Conservation (phyloP, 1,284 basidiomycete genomes). For the Kwoniella shivajii region DNA sequence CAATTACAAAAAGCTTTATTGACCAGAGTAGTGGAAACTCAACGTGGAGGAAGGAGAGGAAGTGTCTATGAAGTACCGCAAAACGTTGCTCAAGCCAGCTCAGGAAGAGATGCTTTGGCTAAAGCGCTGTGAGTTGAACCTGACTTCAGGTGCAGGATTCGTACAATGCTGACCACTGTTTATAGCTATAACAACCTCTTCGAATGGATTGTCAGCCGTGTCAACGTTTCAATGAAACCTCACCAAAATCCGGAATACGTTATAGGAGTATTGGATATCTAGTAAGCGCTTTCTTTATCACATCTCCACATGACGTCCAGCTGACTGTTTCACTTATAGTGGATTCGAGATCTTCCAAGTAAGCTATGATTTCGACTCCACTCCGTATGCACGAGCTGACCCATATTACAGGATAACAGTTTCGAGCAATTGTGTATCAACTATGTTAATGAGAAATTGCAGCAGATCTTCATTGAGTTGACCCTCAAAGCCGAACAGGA, state of each 20-base stretch:
- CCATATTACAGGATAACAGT: conserved; percentile 75
- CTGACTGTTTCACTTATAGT: conserved; percentile 34
- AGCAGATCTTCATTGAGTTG: conserved; percentile 99
- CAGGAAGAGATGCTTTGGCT: conserved; percentile 87
- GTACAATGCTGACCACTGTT: not conserved
- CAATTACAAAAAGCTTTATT: conserved; percentile 85
- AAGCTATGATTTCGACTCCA: not conserved
- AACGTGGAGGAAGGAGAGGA: conserved; percentile 79
- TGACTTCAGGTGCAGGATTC: not conserved
- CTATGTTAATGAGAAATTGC: conserved; percentile 99
- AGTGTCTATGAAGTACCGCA: conserved; percentile 96
- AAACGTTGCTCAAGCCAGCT: conserved; percentile 85
- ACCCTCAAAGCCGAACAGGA: conserved; percentile 99
- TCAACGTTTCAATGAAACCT: conserved; percentile 96
- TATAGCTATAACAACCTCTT: conserved; percentile 92
- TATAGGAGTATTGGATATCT: conserved; percentile 97
- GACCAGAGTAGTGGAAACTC: conserved; percentile 86
- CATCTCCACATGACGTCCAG: not conserved
- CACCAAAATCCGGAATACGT: conserved; percentile 74
- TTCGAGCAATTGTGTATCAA: conserved; percentile 99
- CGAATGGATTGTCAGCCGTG: conserved; percentile 97
- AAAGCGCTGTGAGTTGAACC: conserved; percentile 69
- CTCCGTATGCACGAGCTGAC: not conserved
- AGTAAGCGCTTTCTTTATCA: conserved; percentile 52
- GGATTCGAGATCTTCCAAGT: conserved; percentile 86